These are phyloP conservation scores for Trichosporon asahii DNA, from an alignment of 1,284 basidiomycete genomes.

Conservation along the genomic window DNA sequence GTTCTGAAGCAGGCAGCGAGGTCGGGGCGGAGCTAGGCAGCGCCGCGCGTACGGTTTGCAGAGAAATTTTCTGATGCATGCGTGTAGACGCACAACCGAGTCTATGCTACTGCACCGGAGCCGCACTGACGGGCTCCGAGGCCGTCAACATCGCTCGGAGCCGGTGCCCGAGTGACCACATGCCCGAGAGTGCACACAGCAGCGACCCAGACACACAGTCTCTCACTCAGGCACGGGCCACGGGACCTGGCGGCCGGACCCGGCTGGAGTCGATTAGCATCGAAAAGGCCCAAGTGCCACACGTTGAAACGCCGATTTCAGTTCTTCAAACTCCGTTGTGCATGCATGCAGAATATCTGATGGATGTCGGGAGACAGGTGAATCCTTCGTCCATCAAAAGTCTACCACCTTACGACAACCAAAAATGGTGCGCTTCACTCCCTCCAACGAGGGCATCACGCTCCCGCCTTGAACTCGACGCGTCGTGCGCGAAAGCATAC, in stretches of 20 bases:
- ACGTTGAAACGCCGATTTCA: neutral
- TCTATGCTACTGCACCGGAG: too few species aligned
- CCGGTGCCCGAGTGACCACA: neutral
- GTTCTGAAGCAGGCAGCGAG: neutral
- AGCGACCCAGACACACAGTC: neutral
- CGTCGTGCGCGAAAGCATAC: slow-evolving; percentile 9
- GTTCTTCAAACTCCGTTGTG: neutral
- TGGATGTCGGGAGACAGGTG: neutral
- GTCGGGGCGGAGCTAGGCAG: neutral
- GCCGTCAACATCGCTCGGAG: neutral
- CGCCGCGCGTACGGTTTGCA: neutral
- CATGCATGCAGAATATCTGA: neutral
- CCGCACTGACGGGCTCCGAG: neutral
- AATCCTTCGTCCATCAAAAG: slow-evolving; percentile 24
- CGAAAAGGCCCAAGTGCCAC: neutral
- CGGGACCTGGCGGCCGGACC: neutral
- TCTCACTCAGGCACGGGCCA: neutral
- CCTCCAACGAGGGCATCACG: slow-evolving; percentile 23
- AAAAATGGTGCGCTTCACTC: slow-evolving; percentile 27
- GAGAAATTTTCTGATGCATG: neutral
- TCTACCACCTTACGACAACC: slow-evolving; percentile 14
- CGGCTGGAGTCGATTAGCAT: neutral
- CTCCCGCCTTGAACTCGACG: slow-evolving; percentile 17
- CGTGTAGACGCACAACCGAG: neutral
- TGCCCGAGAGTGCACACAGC: neutral